A percentile compares a stretch with the other conserved stretches of the same genome.
Evolutionary conservation across 2,329 filamentous ascomycete genomes (phyloP).

Genomic region (Penicillium nordicum): DNA sequence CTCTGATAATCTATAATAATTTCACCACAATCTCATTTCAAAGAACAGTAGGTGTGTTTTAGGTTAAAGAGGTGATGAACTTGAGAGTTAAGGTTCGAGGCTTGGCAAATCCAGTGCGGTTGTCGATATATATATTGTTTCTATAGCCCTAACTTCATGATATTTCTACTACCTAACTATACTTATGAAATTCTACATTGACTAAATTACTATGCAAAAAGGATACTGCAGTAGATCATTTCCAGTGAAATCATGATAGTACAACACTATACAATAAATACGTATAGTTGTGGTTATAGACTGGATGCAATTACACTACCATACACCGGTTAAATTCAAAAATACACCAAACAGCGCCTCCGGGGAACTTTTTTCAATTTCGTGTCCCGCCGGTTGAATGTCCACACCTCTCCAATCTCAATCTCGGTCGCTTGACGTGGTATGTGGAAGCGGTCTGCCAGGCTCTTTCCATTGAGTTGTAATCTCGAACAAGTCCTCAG

Average conservation of each 20-base stretch:
- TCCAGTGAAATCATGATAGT: background rate
- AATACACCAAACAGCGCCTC: conserved; percentile 4
- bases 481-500: conserved; percentile 8
- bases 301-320: background rate
- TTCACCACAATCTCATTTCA: background rate
- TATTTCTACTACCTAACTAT: too few relatives aligned
- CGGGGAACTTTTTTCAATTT: conserved; percentile 11
- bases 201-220: fast-evolving
- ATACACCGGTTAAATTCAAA: background rate
- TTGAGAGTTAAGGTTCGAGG: background rate
- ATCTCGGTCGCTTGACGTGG: conserved; percentile 17
- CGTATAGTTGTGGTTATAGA: fast-evolving
- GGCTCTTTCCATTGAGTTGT: conserved; percentile 14
- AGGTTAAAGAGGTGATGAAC: background rate
- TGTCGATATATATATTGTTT: background rate
- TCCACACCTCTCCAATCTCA: conserved; percentile 2
- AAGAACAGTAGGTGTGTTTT: background rate
- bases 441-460: conserved; percentile 31
- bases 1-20: background rate
- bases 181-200: background rate
- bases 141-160: background rate
- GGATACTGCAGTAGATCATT: fast-evolving
- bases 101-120: background rate
- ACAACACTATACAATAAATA: background rate
- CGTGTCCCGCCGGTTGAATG: conserved; percentile 8